Evolutionary conservation across 1,139 yeast genomes (phyloP), one percentile per base, ranked within the genome.

Genomic region (Zygosaccharomyces sapae): DNA sequence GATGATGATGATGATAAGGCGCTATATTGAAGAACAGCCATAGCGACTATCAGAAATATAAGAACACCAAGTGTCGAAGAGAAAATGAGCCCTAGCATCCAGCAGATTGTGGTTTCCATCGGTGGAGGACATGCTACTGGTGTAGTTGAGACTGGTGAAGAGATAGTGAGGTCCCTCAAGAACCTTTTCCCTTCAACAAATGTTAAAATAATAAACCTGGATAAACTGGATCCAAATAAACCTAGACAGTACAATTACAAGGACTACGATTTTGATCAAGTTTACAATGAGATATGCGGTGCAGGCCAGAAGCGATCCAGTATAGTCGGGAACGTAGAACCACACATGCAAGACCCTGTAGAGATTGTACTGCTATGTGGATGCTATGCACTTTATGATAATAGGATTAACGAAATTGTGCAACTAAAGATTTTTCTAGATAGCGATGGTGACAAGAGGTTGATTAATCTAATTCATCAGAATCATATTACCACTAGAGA

Each of bases 101-200:
- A 43, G 16, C 44, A 70, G 5, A 69, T 76, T 38, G 57, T 81
- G 5, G 73, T 83, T 1, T 71, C 83, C 13, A 72, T 85, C 33
- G 92, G 83, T 1, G 92, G 94, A 6, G 92, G 92, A 2, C 88
- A 82, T 62, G 82, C 83, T 27, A 74, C 88, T 9, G 92, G 90
- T n/a, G 54, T 58, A 5, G 45, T 52, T 38, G 54, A 56, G 38
- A 52, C 60, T 0, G 62, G 65, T 10, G 39, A 45, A 33, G 51
- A 55, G 20, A 52, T 46, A 57, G 56, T 49, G 47, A 49, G 47
- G 29, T 57, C 53, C 16, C 53, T 70, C 24, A 50, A 50, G 41
- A 52, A 38, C 29, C 34, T 41, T 27, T 65, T 63, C 41, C 54
- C 58, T 7, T 47, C 59, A 3, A 55, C 69, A 12, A 63, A 63